Percentiles rank a stretch among this genome's conserved stretches.
phyloP scores from a whole-genome alignment of 306 rosid species.

The Rosa rugosa region DNA sequence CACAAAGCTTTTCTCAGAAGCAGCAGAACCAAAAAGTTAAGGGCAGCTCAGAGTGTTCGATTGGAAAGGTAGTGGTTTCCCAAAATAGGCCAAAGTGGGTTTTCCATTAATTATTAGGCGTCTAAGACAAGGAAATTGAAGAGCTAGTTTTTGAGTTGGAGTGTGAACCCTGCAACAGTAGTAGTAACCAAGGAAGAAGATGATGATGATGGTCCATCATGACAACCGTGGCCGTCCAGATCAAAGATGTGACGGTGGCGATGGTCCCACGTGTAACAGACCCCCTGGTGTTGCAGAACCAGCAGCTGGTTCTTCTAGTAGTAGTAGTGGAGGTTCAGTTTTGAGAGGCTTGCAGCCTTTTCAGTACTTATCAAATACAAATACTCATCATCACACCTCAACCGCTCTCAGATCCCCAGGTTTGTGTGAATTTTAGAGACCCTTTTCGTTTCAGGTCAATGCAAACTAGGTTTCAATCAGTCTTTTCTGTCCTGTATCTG shows the following conservation, averaged over 20 bases:
- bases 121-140: constrained; percentile 35
- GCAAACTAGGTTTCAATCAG: neutral
- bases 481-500: neutral
- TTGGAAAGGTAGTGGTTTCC: constrained; percentile 20
- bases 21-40: constrained; percentile 13
- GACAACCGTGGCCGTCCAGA: constrained; percentile 58
- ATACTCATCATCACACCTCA: constrained; percentile 19
- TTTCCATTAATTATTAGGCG: constrained; percentile 29
- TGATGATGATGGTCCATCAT: constrained; percentile 36
- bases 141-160: constrained; percentile 33
- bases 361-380: constrained; percentile 27
- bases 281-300: constrained; percentile 14
- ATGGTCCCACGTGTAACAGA: constrained; percentile 56
- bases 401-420: constrained; percentile 56
- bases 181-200: constrained; percentile 29
- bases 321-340: constrained; percentile 29
- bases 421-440: constrained; percentile 7
- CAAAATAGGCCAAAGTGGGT: constrained; percentile 24
- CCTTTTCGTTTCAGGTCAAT: constrained; percentile 2
- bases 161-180: constrained; percentile 21
- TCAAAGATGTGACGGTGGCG: constrained; percentile 30
- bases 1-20: neutral
- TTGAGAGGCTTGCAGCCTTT: constrained; percentile 58
- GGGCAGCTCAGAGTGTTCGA: neutral
- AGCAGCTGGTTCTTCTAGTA: constrained; percentile 25